A percentile compares a stretch with the other conserved stretches of the same genome.
These are phyloP conservation scores for Amylostereum areolatum DNA, from an alignment of 1,284 basidiomycete species.

Conservation along the genomic window DNA sequence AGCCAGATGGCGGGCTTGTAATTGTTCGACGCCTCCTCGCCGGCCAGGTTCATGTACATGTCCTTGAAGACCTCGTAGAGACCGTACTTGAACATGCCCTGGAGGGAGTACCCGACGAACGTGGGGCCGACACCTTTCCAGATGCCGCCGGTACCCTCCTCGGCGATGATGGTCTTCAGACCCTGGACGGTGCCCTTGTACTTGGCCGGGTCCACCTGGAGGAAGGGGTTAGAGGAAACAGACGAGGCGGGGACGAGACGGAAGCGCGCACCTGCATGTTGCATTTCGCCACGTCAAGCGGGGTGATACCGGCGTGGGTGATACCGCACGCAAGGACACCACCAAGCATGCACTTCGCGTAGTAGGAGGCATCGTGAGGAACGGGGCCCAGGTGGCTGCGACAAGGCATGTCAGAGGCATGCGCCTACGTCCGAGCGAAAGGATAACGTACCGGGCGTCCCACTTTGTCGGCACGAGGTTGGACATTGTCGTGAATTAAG, in stretches of 20 bases:
- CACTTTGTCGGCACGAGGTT: constrained; percentile 46
- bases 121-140: constrained; percentile 94
- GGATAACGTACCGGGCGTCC: constrained; percentile 55
- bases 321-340: constrained; percentile 90
- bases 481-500: constrained; percentile 25
- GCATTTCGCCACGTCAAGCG: constrained; percentile 94
- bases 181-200: constrained; percentile 73
- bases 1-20: constrained; percentile 96
- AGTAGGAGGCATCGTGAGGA: constrained; percentile 68
- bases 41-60: constrained; percentile 78
- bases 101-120: constrained; percentile 89
- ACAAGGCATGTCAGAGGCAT: constrained; percentile 4
- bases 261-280: constrained; percentile 83
- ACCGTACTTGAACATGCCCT: constrained; percentile 97
- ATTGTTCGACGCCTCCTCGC: constrained; percentile 76
- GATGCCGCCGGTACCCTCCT: constrained; percentile 82
- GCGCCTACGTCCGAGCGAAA: constrained; percentile 2
- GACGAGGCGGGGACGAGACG: neutral
- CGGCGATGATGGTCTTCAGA: constrained; percentile 71
- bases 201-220: constrained; percentile 70
- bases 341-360: constrained; percentile 80
- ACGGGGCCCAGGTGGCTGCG: constrained; percentile 61
- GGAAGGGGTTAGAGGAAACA: constrained; percentile 7
- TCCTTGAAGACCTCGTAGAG: constrained; percentile 98
- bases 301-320: constrained; percentile 92